Conservation (phyloP, 768 basidiomycete species). For the Boletus vermiculosoides region DNA sequence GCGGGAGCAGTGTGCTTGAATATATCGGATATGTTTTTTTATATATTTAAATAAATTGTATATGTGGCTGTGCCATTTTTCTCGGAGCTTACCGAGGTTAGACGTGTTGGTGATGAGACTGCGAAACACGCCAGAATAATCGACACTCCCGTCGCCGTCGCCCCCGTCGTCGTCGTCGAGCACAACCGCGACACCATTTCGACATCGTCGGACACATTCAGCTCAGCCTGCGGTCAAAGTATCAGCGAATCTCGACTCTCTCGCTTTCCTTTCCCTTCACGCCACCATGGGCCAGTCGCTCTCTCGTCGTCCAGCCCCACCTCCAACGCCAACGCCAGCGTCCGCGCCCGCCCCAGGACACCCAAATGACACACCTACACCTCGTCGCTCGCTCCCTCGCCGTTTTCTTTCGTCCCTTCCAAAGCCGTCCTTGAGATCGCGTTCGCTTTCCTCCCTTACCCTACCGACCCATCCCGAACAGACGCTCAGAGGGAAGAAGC, state of each 20-base stretch:
- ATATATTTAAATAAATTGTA: conserved; percentile 10
- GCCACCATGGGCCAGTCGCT: conserved; percentile 32
- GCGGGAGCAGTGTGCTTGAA: conserved; percentile 42
- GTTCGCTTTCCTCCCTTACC: conserved; percentile 10
- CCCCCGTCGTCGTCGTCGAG: conserved; percentile 14
- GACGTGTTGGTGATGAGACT: conserved; percentile 25
- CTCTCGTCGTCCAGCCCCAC: conserved; percentile 24
- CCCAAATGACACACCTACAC: background rate
- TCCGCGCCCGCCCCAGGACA: conserved; percentile 11
- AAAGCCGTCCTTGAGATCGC: conserved; percentile 22
- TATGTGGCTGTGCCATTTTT: conserved; percentile 17
- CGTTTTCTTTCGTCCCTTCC: conserved; percentile 36
- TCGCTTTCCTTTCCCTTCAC: background rate
- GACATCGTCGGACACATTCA: conserved; percentile 2
- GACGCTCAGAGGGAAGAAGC: conserved; percentile 30
- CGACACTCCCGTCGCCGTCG: conserved; percentile 8
- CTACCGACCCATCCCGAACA: conserved; percentile 25
- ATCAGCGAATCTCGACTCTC: background rate
- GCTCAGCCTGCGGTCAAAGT: background rate
- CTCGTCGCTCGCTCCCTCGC: conserved; percentile 29
- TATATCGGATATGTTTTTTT: background rate
- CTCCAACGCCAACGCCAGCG: conserved; percentile 6
- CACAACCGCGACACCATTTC: conserved; percentile 11
- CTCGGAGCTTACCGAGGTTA: conserved; percentile 22
- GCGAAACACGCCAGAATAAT: conserved; percentile 28